Percentiles rank a stretch among this genome's conserved stretches.
phyloP scores from a whole-genome alignment of 2,329 filamentous ascomycete genomes.

The Simplicillium sp. region DNA sequence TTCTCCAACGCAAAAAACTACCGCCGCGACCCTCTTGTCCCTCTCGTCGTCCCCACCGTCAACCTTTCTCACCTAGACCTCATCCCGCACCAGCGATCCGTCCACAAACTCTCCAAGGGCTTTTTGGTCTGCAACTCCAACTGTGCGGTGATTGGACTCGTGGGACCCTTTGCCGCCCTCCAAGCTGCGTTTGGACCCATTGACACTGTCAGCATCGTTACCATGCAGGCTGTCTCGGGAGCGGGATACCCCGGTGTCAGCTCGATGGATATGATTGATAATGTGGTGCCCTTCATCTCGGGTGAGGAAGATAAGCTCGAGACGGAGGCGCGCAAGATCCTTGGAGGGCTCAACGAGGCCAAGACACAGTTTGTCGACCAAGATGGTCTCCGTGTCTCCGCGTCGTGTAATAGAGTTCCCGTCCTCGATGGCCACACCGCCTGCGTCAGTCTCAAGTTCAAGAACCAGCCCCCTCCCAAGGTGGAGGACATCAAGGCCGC shows the following conservation, averaged over 20 bases:
- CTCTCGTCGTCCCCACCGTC: constrained; percentile 89
- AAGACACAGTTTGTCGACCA: constrained; percentile 71
- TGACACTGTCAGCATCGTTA: constrained; percentile 68
- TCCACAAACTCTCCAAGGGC: constrained; percentile 66
- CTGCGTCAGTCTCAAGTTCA: constrained; percentile 83
- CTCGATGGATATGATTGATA: constrained; percentile 93
- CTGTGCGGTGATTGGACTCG: constrained; percentile 92
- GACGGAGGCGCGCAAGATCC: constrained; percentile 89
- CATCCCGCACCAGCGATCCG: constrained; percentile 77
- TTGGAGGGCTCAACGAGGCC: constrained; percentile 64
- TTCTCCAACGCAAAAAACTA: constrained; percentile 99
- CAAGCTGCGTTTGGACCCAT: constrained; percentile 80
- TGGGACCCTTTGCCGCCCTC: constrained; percentile 88
- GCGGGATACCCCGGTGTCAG: constrained; percentile 85
- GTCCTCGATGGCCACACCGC: constrained; percentile 92
- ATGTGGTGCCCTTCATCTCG: constrained; percentile 86
- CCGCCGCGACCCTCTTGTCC: constrained; percentile 80
- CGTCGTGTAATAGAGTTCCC: constrained; percentile 87
- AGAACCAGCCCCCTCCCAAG: constrained; percentile 61
- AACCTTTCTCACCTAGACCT: constrained; percentile 82
- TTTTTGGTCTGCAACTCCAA: constrained; percentile 98
- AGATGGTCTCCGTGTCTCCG: constrained; percentile 63
- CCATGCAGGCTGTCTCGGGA: constrained; percentile 88
- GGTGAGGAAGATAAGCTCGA: constrained; percentile 96
- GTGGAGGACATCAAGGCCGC: constrained; percentile 71